Evolutionary conservation across 208 protist genomes (phyloP), one percentile per base, ranked within the genome.

Genomic region (Balamuthia mandrillaris): DNA sequence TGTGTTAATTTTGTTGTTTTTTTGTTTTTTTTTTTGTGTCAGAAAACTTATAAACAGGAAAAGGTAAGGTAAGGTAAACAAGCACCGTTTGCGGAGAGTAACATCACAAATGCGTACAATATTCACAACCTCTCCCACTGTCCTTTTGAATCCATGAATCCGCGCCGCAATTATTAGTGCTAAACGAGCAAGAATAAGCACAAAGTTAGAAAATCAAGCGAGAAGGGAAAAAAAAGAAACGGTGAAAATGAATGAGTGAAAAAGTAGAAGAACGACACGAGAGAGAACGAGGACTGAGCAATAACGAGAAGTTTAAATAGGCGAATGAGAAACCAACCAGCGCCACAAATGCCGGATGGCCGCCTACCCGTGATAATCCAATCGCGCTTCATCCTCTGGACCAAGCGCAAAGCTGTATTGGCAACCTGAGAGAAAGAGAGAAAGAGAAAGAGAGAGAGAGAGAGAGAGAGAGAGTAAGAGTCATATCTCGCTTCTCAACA

Each of bases 291-390:
- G n/a, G n/a, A n/a, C n/a, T n/a, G n/a, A n/a, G n/a, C n/a, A n/a
- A n/a, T n/a, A n/a, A n/a, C n/a, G n/a, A n/a, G n/a, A n/a, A n/a
- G n/a, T n/a, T n/a, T n/a, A n/a, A n/a, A n/a, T n/a, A n/a, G n/a
- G n/a, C n/a, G 24, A 21, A 1, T 12, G 42, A 31, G 39, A 1
- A 21, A 78, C 47, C 54, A 29, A 89, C 88, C 84, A 2, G 93
- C 93, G 60, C 93, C 94, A 87, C 93, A 95, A 47, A 96, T 90
- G 72, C 93, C 92, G 27, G 91, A 85, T 0, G 94, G 94, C 2
- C 92, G 84, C 24, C 94, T 85, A 24, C 93, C 94, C 9, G 88
- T 89, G 18, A 87, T 68, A 41, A 96, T 94, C 94, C 94, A 96
- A 88, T 96, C 94, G 12, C 94, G 86, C 24, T 91, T 89, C 94